These are phyloP conservation scores for Cystobasidium ongulense DNA, from an alignment of 768 basidiomycete genomes.

Conservation along the genomic window DNA sequence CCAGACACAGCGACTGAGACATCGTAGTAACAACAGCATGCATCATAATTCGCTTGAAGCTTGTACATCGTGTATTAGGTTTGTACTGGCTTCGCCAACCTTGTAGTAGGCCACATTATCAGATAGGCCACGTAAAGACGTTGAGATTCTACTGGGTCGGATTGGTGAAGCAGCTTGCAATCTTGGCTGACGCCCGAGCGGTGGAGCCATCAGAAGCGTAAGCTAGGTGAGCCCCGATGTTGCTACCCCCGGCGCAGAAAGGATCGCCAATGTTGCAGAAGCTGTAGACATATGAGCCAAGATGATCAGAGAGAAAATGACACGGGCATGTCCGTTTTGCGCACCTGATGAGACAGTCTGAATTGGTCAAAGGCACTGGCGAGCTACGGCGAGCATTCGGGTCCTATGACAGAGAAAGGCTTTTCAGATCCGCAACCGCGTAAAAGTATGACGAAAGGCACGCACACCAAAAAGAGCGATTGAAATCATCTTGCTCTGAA, in stretches of 20 bases:
- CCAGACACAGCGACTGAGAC: too few species aligned
- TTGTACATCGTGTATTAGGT: too few species aligned
- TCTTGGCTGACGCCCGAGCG: neutral
- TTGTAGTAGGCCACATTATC: too few species aligned
- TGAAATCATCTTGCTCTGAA: conserved; percentile 8
- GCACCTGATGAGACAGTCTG: neutral
- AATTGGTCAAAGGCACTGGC: neutral
- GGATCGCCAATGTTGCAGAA: conserved; percentile 13
- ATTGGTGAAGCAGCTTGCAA: conserved; percentile 14
- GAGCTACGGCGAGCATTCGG: conserved; percentile 5
- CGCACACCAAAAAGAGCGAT: conserved; percentile 18
- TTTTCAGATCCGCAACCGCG: neutral
- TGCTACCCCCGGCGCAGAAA: conserved; percentile 18
- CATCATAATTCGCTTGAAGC: too few species aligned
- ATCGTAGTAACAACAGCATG: too few species aligned
- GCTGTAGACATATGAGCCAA: neutral
- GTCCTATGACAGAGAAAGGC: conserved; percentile 6
- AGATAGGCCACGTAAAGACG: too few species aligned
- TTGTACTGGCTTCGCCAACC: too few species aligned
- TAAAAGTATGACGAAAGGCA: neutral
- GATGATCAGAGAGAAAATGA: too few species aligned
- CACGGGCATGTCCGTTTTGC: neutral
- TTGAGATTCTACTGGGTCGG: neutral
- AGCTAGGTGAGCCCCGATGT: conserved; percentile 21
- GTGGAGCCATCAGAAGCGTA: conserved; percentile 24